Percentiles rank a stretch among this genome's conserved stretches.
Evolutionary conservation across 257 asterid genomes (phyloP).

Genomic region (Cordia subcordata): DNA sequence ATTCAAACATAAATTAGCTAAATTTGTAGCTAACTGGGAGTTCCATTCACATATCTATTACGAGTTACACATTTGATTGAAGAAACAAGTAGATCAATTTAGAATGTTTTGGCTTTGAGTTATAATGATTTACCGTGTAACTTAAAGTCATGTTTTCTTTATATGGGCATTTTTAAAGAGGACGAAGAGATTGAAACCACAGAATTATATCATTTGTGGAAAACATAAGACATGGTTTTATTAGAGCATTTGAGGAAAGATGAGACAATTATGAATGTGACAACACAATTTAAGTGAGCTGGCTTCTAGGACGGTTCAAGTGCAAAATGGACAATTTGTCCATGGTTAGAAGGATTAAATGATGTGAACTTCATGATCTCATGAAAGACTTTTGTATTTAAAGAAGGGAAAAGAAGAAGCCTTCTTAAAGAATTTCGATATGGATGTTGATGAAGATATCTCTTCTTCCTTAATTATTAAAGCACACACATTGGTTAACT

Average conservation of each 20-base stretch:
- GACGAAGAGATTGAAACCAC: slow-evolving; percentile 3
- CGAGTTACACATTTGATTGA: no score
- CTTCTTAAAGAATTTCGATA: neutral
- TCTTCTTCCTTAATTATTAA: neutral
- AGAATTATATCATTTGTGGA: slow-evolving; percentile 7
- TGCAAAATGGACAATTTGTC: slow-evolving; percentile 1
- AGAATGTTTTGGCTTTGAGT: slow-evolving; percentile 4
- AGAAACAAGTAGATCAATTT: neutral
- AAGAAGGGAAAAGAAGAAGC: slow-evolving; percentile 7
- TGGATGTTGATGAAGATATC: neutral
- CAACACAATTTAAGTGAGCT: slow-evolving; percentile 14
- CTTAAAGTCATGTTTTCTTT: slow-evolving; percentile 7
- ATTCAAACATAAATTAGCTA: no score
- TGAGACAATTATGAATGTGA: slow-evolving; percentile 5
- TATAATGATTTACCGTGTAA: slow-evolving; percentile 4
- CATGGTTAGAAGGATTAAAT: neutral
- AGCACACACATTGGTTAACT: neutral
- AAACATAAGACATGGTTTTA: slow-evolving; percentile 10
- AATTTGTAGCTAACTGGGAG: no score
- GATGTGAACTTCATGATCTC: slow-evolving; percentile 1
- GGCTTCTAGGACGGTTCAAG: slow-evolving; percentile 5
- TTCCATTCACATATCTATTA: no score
- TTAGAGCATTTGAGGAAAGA: no score
- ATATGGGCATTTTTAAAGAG: slow-evolving; percentile 15
- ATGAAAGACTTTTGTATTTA: slow-evolving; percentile 9